A percentile compares a stretch with the other conserved stretches of the same genome.
Evolutionary conservation across 2,329 filamentous ascomycete genomes (phyloP).

Genomic region (Trichoderma sp.): DNA sequence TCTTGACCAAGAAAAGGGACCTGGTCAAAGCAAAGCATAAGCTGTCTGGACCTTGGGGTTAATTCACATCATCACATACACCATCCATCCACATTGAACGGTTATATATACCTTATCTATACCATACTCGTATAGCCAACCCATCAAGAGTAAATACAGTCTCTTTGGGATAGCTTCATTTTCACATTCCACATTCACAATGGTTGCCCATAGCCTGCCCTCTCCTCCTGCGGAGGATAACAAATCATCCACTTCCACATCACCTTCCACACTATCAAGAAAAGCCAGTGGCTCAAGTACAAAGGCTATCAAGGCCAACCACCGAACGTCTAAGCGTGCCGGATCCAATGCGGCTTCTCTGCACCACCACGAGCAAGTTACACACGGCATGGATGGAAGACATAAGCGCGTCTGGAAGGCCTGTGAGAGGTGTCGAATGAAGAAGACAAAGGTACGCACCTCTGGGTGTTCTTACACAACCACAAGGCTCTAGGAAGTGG

Average conservation of each 20-base stretch:
- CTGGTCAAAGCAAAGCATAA: neutral
- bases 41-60: neutral
- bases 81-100: neutral
- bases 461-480: no score
- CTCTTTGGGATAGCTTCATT: neutral
- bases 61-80: neutral
- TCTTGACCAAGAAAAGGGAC: neutral
- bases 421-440: conserved; percentile 65
- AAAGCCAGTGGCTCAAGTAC: conserved; percentile 41
- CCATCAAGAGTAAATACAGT: neutral
- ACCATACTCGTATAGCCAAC: neutral
- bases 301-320: conserved; percentile 50
- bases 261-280: conserved; percentile 31
- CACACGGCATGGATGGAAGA: conserved; percentile 49
- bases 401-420: conserved; percentile 67
- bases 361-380: conserved; percentile 39
- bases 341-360: conserved; percentile 37
- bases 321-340: conserved; percentile 52
- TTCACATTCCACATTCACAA: conserved; percentile 32
- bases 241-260: conserved; percentile 34
- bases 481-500: neutral
- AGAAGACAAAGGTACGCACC: conserved; percentile 63
- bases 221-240: conserved; percentile 53
- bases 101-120: neutral
- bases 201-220: conserved; percentile 49